Percentiles rank a stretch among this genome's conserved stretches.
phyloP scores from a whole-genome alignment of 1,284 basidiomycete species.

The Ganoderma boninense region DNA sequence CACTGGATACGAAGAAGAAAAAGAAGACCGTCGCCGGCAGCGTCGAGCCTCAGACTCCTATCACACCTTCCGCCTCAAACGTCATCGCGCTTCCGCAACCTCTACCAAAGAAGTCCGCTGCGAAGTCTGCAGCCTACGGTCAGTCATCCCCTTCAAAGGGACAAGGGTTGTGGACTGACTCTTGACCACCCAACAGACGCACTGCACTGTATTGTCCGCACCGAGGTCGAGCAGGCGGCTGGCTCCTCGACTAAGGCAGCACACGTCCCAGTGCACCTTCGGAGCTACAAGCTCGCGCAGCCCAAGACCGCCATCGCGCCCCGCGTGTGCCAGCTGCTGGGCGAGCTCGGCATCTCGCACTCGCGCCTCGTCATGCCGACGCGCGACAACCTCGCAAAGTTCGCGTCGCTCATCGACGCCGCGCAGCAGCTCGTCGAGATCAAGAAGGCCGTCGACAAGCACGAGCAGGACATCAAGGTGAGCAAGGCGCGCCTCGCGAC shows the following conservation, averaged over 20 bases:
- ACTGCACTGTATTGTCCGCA: conserved; percentile 78
- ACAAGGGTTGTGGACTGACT: conserved; percentile 5
- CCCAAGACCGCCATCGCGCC: conserved; percentile 80
- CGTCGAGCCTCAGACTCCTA: conserved; percentile 64
- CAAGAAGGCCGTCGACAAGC: conserved; percentile 87
- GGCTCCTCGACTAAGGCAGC: conserved; percentile 72
- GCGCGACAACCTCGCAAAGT: conserved; percentile 73
- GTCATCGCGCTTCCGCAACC: conserved; percentile 53
- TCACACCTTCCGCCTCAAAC: conserved; percentile 54
- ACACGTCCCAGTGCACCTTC: conserved; percentile 81
- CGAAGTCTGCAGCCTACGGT: conserved; percentile 70
- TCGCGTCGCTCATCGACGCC: conserved; percentile 79
- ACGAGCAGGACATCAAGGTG: conserved; percentile 84
- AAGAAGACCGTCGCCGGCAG: conserved; percentile 56
- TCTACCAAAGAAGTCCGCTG: conserved; percentile 54
- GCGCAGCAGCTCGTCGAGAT: conserved; percentile 82
- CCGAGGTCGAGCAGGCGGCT: conserved; percentile 61
- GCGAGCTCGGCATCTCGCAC: conserved; percentile 80
- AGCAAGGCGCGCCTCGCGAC: conserved; percentile 73
- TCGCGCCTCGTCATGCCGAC: conserved; percentile 92
- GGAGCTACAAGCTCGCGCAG: conserved; percentile 82
- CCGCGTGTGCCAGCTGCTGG: conserved; percentile 77
- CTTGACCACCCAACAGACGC: conserved; percentile 57
- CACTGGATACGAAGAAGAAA: conserved; percentile 52
- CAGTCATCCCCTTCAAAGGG: background rate